phyloP scores from a whole-genome alignment of 345 rosid genomes.

The Sapria himalayana region DNA sequence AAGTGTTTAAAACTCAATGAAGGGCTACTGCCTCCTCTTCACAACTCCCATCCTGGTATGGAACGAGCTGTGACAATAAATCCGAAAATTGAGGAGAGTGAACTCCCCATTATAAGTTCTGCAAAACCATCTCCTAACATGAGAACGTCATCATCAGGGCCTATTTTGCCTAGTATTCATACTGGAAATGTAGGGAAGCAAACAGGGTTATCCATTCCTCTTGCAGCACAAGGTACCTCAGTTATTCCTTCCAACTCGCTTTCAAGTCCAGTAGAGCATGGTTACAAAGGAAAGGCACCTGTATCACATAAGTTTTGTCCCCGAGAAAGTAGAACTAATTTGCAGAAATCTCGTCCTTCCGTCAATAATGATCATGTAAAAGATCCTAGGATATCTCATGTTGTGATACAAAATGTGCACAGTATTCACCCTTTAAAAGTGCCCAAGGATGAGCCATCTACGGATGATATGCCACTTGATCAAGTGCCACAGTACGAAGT shows the following conservation, averaged over 20 bases:
- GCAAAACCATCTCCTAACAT: constrained; percentile 7
- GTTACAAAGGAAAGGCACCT: constrained; percentile 30
- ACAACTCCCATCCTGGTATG: constrained; percentile 8
- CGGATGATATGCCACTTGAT: constrained; percentile 17
- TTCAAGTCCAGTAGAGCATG: constrained; percentile 5
- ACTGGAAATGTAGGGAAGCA: constrained; percentile 8
- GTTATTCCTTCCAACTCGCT: constrained; percentile 6
- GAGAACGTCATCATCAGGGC: constrained; percentile 4
- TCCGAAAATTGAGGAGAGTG: constrained; percentile 20
- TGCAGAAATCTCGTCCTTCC: constrained; percentile 10
- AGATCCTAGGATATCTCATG: constrained; percentile 5
- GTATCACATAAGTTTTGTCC: constrained; percentile 11
- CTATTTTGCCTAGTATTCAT: constrained; percentile 4
- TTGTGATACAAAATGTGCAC: constrained; percentile 8
- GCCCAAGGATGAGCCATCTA: constrained; percentile 39
- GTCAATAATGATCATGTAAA: constrained; percentile 12
- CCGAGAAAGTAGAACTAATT: constrained; percentile 7
- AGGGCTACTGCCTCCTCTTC: constrained; percentile 12
- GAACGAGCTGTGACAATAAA: constrained; percentile 11
- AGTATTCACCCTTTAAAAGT: constrained; percentile 9
- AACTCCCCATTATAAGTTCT: constrained; percentile 10
- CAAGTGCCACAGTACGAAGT: constrained; percentile 11
- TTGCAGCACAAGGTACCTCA: constrained; percentile 7
- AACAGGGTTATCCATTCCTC: constrained; percentile 7
- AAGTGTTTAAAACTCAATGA: constrained; percentile 32